Base-by-base conservation (phyloP, 2,329 filamentous ascomycete species). In the Nemania diffusa region DNA sequence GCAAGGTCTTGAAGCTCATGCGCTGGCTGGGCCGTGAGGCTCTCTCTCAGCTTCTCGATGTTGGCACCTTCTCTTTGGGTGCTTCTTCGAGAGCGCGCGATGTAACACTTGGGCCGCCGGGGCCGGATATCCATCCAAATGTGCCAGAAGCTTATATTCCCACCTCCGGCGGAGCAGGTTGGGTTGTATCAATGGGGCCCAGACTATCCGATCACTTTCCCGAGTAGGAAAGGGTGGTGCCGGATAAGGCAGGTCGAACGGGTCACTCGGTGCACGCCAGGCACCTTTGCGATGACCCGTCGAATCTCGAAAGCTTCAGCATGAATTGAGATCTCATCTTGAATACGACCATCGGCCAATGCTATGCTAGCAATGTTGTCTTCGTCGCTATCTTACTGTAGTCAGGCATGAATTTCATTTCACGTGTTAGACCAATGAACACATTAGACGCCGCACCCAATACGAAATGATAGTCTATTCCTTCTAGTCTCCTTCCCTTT, bases 31-130 rank as follows among this genome's bases (percentile, higher is more conserved):
- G 22, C 24, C 20, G 20, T 52, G 65, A 65, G 62, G 65, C 65
- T 68, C 61, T 57, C 65, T 68, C 37, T 46, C 57, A 13, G 24
- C 40, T 34, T 7, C 48, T 24, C 11, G 20, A 40, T n/a, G 42
- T 37, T 57, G 26, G 20, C 65, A 68, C 65, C 62, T 68, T 65
- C 65, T 65, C 52, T 65, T 62, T 62, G 27, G 40, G 62, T 68
- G 52, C 7, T 65, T 42, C 46, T 55, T 46, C 3, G 42, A 17
- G 22, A 46, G 20, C 44, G 50, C 37, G 62, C 57, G 27, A 62
- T 68, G 62, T 56, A 58, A 64, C 62, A 29, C n/a, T 29, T 55
- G 24, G 32, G 20, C 46, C 55, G 29, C 27, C 40, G 55, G 50
- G n/a, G 42, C 55, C 55, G 34, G 56, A 58, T 34, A 40, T 56